Conservation (phyloP, 306 rosid species). For the Pueraria montana region DNA sequence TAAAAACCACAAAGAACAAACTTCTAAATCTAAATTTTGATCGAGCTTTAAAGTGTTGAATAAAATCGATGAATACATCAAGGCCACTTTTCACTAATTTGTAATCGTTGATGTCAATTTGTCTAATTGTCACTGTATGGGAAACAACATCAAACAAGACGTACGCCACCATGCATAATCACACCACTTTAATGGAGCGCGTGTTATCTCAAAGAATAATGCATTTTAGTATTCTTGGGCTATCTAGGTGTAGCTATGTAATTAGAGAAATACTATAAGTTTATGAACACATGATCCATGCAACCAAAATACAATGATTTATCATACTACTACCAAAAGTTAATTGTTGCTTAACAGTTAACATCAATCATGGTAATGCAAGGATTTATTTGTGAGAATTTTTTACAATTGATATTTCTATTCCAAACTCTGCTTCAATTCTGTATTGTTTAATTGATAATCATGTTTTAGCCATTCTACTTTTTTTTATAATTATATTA, state of each 20-base stretch:
- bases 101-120: not conserved
- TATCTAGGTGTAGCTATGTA: not conserved
- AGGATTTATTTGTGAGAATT: not conserved
- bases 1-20: not conserved
- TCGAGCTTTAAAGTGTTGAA: not conserved
- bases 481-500: not conserved
- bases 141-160: constrained; percentile 6
- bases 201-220: not conserved
- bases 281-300: not conserved
- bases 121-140: constrained; percentile 20
- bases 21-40: not conserved
- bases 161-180: not conserved
- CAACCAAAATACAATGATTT: not conserved
- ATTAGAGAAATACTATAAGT: not conserved
- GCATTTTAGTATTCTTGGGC: not conserved
- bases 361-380: not conserved
- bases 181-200: not conserved
- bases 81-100: constrained; percentile 15
- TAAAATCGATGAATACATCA: not conserved
- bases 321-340: not conserved
- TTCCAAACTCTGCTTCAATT: not conserved
- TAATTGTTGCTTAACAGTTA: not conserved
- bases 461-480: not conserved
- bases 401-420: not conserved
- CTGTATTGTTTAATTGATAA: not conserved